A percentile compares a stretch with the other conserved stretches of the same genome.
phyloP scores from a whole-genome alignment of 768 basidiomycete species.

The Lentinula detonsa region DNA sequence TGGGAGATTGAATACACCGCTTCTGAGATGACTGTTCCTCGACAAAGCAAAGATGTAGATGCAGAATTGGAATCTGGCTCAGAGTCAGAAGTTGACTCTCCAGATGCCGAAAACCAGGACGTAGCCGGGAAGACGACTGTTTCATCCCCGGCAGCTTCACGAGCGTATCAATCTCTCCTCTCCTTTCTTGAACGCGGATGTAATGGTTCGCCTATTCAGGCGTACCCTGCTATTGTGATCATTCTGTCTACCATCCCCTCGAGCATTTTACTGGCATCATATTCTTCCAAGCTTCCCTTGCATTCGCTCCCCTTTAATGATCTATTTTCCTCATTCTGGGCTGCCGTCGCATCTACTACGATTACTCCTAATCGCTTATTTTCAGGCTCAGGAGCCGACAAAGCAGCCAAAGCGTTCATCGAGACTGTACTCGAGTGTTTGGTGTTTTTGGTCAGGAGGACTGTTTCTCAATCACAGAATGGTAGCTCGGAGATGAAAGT shows the following conservation, averaged over 20 bases:
- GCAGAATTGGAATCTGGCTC: background rate
- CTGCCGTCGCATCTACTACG: slow-evolving; percentile 60
- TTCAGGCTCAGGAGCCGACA: slow-evolving; percentile 39
- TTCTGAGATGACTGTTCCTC: background rate
- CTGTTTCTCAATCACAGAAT: slow-evolving; percentile 10
- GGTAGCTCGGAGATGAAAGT: background rate
- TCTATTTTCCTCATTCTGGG: slow-evolving; percentile 79
- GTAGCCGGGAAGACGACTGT: background rate
- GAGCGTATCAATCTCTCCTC: slow-evolving; percentile 67
- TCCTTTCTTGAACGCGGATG: slow-evolving; percentile 77
- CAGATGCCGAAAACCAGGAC: slow-evolving; percentile 11
- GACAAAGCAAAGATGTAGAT: background rate
- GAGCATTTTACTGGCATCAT: background rate
- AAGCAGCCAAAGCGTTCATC: slow-evolving; percentile 59
- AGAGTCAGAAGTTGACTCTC: slow-evolving; percentile 13
- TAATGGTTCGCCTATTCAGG: slow-evolving; percentile 68
- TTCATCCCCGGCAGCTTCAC: background rate
- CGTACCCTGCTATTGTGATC: slow-evolving; percentile 79
- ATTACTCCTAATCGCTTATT: slow-evolving; percentile 15
- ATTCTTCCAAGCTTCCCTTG: slow-evolving; percentile 15
- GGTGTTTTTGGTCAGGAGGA: slow-evolving; percentile 46
- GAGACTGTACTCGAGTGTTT: slow-evolving; percentile 66
- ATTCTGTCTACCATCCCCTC: slow-evolving; percentile 77
- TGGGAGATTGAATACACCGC: background rate
- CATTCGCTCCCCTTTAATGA: slow-evolving; percentile 29